Evolutionary conservation across 176 grass and related monocot genomes (phyloP).

Genomic region (Carex kokanica): DNA sequence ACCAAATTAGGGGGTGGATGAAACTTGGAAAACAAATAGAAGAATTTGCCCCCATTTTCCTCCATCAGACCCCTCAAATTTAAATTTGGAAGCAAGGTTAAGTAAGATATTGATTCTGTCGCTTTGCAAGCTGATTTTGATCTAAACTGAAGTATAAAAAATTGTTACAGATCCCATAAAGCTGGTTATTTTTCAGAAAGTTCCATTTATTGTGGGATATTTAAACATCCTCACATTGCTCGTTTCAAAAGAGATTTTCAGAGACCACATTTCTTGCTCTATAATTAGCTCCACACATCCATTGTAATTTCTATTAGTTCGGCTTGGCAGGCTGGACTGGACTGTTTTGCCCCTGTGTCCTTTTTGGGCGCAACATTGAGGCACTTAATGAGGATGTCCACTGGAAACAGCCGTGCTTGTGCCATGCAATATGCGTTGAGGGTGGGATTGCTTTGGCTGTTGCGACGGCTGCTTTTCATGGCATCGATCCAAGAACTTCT

Average conservation of each 20-base stretch:
- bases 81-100: background rate
- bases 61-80: background rate
- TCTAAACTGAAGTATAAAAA: background rate
- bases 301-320: background rate
- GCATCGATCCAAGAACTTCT: constrained; percentile 68
- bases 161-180: background rate
- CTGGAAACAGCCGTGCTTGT: constrained; percentile 80
- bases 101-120: background rate
- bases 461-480: constrained; percentile 74
- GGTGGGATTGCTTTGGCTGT: constrained; percentile 75
- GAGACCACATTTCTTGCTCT: background rate
- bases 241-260: background rate
- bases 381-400: constrained; percentile 67
- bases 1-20: background rate
- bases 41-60: background rate
- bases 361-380: constrained; percentile 88
- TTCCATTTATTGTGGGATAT: background rate
- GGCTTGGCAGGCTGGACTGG: constrained; percentile 66
- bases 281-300: background rate
- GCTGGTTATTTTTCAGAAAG: background rate
- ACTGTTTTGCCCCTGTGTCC: constrained; percentile 78
- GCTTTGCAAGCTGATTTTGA: background rate
- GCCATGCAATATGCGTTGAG: constrained; percentile 86
- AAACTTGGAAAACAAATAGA: background rate
- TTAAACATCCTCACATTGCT: background rate